A percentile compares a stretch with the other conserved stretches of the same genome.
phyloP scores from a whole-genome alignment of 306 rosid genomes.

The Hippophae gyantsensis region DNA sequence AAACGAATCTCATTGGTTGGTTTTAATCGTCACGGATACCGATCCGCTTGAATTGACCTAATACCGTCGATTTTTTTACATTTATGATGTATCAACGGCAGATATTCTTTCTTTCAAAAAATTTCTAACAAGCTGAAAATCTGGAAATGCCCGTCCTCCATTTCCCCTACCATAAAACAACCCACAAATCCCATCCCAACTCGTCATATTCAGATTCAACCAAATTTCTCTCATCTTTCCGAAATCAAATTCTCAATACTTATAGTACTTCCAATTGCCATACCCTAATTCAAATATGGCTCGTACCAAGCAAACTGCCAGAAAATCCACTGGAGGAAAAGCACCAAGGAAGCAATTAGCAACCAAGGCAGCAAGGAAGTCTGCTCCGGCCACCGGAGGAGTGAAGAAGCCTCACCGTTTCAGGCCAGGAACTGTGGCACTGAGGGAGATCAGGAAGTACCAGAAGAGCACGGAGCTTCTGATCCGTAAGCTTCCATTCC shows the following conservation, averaged over 20 bases:
- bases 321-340: not conserved
- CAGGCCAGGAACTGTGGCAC: not conserved
- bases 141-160: no score
- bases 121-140: no score
- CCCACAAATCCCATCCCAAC: no score
- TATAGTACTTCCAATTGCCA: not conserved
- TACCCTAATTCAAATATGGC: not conserved
- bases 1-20: no score
- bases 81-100: no score
- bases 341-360: not conserved
- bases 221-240: not conserved
- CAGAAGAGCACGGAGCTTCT: not conserved
- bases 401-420: not conserved
- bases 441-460: not conserved
- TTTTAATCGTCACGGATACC: no score
- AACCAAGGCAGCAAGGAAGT: not conserved
- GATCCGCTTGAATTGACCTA: no score
- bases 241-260: not conserved
- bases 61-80: no score
- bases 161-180: no score
- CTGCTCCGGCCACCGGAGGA: constrained; percentile 1
- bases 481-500: not conserved
- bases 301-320: not conserved
- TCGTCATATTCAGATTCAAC: no score
- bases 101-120: no score